These are phyloP conservation scores for Posidonia australis DNA, from an alignment of 106 monocot species.

Conservation along the genomic window DNA sequence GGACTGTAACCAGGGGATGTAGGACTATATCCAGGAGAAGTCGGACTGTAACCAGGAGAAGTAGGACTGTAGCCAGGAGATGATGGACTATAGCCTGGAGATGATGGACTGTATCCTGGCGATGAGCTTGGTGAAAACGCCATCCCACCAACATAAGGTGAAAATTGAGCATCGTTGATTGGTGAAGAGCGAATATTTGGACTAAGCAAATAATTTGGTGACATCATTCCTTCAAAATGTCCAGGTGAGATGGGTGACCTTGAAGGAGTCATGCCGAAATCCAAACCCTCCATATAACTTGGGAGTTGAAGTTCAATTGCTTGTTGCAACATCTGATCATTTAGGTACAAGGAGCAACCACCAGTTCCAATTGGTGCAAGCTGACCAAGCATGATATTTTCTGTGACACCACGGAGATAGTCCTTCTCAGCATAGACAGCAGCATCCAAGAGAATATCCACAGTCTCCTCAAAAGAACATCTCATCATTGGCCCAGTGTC, in stretches of 20 bases:
- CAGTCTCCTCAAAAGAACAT: constrained; percentile 98
- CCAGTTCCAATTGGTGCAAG: constrained; percentile 96
- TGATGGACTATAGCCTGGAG: constrained; percentile 87
- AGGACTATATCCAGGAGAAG: constrained; percentile 85
- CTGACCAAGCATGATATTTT: constrained; percentile 98
- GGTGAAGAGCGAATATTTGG: constrained; percentile 85
- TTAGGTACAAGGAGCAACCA: constrained; percentile 66
- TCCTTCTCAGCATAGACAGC: constrained; percentile 94
- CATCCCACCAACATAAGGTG: constrained; percentile 96
- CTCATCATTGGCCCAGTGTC: constrained; percentile 97
- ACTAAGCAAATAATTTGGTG: constrained; percentile 78
- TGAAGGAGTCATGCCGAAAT: constrained; percentile 91
- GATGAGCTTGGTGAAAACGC: constrained; percentile 84
- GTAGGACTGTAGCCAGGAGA: constrained; percentile 91
- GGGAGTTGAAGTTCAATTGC: constrained; percentile 96
- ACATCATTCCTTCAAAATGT: constrained; percentile 98
- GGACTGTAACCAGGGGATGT: constrained; percentile 92
- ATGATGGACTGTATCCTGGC: constrained; percentile 90
- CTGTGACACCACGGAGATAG: constrained; percentile 82
- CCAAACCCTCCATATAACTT: constrained; percentile 88
- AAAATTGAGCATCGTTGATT: constrained; percentile 92
- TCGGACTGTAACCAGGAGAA: constrained; percentile 86
- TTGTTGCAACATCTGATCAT: constrained; percentile 93
- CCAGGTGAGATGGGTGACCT: constrained; percentile 80
- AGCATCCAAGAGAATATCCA: constrained; percentile 94